Percentiles rank a stretch among this genome's conserved stretches.
Conservation (phyloP, 306 rosid species). For the Sechiopsis laciniata region DNA sequence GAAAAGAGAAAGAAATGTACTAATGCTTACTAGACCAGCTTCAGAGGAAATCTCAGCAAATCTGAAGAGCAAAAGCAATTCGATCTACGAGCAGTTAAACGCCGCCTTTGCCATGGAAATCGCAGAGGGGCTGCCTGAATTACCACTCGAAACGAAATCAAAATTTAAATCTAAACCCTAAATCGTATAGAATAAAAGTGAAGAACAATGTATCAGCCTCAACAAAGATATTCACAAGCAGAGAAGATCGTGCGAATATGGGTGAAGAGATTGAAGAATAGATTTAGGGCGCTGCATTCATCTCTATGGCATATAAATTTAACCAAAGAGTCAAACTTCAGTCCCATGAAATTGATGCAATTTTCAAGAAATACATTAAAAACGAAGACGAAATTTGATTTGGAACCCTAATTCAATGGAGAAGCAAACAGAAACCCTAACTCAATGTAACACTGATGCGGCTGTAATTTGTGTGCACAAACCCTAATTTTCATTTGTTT, state of each 20-base stretch:
- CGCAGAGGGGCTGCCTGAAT: slow-evolving; percentile 87
- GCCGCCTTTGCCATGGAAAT: slow-evolving; percentile 38
- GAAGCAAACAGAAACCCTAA: too few relatives aligned
- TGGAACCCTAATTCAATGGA: not conserved
- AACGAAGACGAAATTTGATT: too few relatives aligned
- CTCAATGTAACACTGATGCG: not conserved
- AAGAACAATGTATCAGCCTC: slow-evolving; percentile 32
- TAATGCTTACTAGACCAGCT: slow-evolving; percentile 90
- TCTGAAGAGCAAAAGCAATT: slow-evolving; percentile 34
- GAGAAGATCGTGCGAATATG: slow-evolving; percentile 15
- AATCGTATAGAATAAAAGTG: not conserved
- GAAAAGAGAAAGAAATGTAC: slow-evolving; percentile 30
- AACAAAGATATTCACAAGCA: slow-evolving; percentile 25
- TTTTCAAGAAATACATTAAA: too few relatives aligned
- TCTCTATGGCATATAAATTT: slow-evolving; percentile 51
- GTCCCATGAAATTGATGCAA: slow-evolving; percentile 34
- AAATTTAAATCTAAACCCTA: not conserved
- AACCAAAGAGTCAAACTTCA: slow-evolving; percentile 93
- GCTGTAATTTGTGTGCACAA: not conserved
- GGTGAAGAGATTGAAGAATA: slow-evolving; percentile 33
- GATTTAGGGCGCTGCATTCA: slow-evolving; percentile 80
- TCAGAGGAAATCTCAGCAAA: slow-evolving; percentile 72
- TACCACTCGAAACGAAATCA: slow-evolving; percentile 41
- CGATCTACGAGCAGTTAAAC: slow-evolving; percentile 49
- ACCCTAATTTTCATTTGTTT: not conserved